Evolutionary conservation across 176 grass and related monocot genomes (phyloP).

Genomic region (Musa beccarii): DNA sequence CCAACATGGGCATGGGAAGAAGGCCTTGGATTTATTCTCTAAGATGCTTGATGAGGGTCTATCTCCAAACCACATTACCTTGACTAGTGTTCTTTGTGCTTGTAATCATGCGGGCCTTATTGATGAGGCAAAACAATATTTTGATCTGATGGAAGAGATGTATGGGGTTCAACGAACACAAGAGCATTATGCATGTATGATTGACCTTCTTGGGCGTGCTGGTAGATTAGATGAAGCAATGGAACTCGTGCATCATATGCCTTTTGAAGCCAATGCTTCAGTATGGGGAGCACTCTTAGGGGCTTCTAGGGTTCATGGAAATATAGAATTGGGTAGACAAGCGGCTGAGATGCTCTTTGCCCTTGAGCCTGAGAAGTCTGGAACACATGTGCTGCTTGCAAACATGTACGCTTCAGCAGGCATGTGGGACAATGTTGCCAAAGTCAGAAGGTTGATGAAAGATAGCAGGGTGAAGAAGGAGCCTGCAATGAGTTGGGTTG

Average conservation of each 20-base stretch:
- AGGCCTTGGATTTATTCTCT: slow-evolving; percentile 53
- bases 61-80: slow-evolving; percentile 68
- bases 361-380: slow-evolving; percentile 72
- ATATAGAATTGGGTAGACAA: slow-evolving; percentile 48
- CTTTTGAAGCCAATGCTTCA: slow-evolving; percentile 54
- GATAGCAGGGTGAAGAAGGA: slow-evolving; percentile 58
- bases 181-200: slow-evolving; percentile 80
- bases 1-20: slow-evolving; percentile 74
- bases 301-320: slow-evolving; percentile 53
- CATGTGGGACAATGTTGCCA: slow-evolving; percentile 57
- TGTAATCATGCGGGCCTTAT: slow-evolving; percentile 79
- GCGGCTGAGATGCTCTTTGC: slow-evolving; percentile 65
- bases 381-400: slow-evolving; percentile 69
- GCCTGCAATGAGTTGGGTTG: slow-evolving; percentile 89
- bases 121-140: slow-evolving; percentile 57
- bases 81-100: slow-evolving; percentile 76
- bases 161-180: slow-evolving; percentile 65
- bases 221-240: slow-evolving; percentile 71
- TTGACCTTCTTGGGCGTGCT: slow-evolving; percentile 78
- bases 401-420: slow-evolving; percentile 71
- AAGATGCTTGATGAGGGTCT: slow-evolving; percentile 55
- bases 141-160: slow-evolving; percentile 67
- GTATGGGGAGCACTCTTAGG: slow-evolving; percentile 72
- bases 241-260: slow-evolving; percentile 64
- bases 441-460: slow-evolving; percentile 64